Base-by-base conservation (phyloP, 148 eudicot species). In the Cornus florida region DNA sequence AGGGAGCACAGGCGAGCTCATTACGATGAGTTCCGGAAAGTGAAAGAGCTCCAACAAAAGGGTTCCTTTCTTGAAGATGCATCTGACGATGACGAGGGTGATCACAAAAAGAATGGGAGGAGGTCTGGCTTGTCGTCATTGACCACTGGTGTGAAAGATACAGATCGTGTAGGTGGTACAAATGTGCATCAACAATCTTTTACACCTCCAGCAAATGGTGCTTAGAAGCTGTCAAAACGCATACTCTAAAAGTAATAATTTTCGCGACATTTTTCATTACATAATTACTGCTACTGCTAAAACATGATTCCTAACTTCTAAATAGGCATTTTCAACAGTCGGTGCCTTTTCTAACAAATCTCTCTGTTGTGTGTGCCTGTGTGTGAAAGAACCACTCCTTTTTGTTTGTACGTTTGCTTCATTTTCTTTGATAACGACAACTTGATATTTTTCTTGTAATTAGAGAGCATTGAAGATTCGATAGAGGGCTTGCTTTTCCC, bases 1-100 rank as follows among this genome's bases (percentile, higher is more conserved):
- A 90, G 87, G 87, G 97, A 93, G 88, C 97, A 85, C 56, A 87
- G 98, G 74, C 89, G 89, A 83, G 94, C 86, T 41, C 98, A 95
- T 76, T 95, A 95, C 75, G 93, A 95, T 46, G 98, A 93, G 83
- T 95, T 88, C 78, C 86, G 64, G 74, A 92, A 89, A 84, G 92
- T 95, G 86, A 93, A 86, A 86, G 97, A 95, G 81, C 91, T 92
- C 77, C 86, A 85, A 70, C 84, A 88, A 75, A 86, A 88, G 71
- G 93, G 92, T 10, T 91, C 97, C 9, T 53, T 84, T 12, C 65
- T 84, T 6, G 98, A 93, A 81, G 87, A 84, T 69, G 90, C 65
- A 71, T 82, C 86, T 20, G 91, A 91, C 1, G 94, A 91, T 72
- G 94, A 90, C 68, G 84, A 77, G 48, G 62, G 79, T 43, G 82